Percentiles rank a stretch among this genome's conserved stretches.
These are phyloP conservation scores for Pseudoscleropodium purum DNA, from an alignment of 225 moss, liverwort and hornwort genomes.

Conservation along the genomic window DNA sequence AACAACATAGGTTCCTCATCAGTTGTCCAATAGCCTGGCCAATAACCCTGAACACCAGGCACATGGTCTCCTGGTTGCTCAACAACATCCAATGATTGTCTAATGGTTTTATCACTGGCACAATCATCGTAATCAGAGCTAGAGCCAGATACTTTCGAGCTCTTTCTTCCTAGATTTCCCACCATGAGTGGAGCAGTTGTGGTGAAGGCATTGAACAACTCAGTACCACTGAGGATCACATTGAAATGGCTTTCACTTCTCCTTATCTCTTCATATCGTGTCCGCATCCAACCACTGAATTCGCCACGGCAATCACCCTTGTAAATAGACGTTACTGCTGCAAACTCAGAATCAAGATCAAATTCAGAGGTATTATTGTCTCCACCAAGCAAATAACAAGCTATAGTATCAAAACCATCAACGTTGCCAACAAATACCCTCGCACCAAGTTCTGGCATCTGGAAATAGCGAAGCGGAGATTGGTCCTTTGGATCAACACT, in stretches of 20 bases:
- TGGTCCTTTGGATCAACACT: not conserved
- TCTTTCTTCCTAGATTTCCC: not conserved
- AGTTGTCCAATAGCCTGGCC: too few species aligned
- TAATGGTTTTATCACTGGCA: not conserved
- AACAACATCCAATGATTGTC: too few species aligned
- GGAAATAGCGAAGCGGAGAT: not conserved
- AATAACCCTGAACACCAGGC: not conserved
- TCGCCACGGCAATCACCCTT: not conserved
- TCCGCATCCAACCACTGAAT: not conserved
- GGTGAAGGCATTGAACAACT: not conserved
- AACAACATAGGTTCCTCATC: too few species aligned
- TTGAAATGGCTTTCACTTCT: rapidly evolving
- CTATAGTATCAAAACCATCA: not conserved
- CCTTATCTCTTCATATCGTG: rapidly evolving
- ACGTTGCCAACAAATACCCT: not conserved
- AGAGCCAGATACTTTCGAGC: not conserved
- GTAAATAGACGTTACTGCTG: not conserved
- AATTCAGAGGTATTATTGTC: rapidly evolving
- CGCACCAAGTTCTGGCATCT: not conserved
- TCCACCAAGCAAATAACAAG: not conserved
- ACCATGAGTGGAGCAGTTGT: not conserved
- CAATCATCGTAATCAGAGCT: not conserved
- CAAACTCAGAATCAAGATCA: not conserved
- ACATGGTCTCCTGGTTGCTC: not conserved
- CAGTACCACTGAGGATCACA: not conserved